These are phyloP conservation scores for Dioszegia aurantiaca DNA, from an alignment of 768 basidiomycete species.

Conservation along the genomic window DNA sequence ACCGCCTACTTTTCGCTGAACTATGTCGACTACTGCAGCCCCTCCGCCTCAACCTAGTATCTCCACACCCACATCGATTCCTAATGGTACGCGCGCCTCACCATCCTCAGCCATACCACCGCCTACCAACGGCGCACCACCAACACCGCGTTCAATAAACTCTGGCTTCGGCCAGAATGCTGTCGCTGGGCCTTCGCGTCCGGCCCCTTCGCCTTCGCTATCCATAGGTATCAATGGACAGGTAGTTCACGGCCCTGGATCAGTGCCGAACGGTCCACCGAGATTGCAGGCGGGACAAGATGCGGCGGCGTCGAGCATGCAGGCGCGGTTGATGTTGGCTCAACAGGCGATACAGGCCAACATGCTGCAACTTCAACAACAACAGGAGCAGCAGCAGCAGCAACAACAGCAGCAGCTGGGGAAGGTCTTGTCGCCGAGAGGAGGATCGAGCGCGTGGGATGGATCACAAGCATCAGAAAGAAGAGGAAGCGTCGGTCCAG, in stretches of 20 bases:
- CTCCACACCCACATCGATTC: neutral
- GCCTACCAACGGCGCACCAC: neutral
- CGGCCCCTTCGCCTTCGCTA: neutral
- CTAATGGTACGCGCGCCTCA: neutral
- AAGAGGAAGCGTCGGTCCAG: neutral
- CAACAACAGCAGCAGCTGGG: conserved; percentile 16
- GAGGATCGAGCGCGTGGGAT: conserved; percentile 4
- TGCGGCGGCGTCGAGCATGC: neutral
- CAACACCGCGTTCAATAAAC: neutral
- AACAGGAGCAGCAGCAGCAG: conserved; percentile 20
- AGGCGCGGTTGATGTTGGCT: conserved; percentile 19
- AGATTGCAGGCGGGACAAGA: neutral
- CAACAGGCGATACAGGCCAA: conserved; percentile 26
- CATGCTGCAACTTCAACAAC: conserved; percentile 20
- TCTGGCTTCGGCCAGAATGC: conserved; percentile 6
- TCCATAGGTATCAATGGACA: no score
- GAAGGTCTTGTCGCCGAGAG: conserved; percentile 5
- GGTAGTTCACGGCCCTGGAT: no score
- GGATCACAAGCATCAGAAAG: neutral
- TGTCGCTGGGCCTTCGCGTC: conserved; percentile 11
- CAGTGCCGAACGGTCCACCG: neutral
- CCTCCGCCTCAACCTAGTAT: conserved; percentile 3
- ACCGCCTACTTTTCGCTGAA: neutral
- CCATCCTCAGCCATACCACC: neutral
- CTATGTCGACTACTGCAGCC: conserved; percentile 2